Base-by-base conservation (phyloP, 2,329 filamentous ascomycete genomes). In the Cercospora sp. region DNA sequence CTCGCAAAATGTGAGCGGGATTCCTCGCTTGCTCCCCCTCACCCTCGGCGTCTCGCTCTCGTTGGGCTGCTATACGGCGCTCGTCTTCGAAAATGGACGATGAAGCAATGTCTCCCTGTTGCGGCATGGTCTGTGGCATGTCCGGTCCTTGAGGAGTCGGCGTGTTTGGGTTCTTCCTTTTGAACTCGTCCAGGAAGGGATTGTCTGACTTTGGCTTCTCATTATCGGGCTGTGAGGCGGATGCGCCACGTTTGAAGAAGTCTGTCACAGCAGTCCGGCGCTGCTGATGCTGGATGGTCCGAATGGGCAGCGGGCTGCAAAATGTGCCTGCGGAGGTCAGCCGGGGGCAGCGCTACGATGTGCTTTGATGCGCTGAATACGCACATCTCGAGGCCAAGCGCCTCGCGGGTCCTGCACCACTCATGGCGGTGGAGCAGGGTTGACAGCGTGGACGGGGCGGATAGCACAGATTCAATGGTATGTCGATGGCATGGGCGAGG, bases 121-220 rank as follows among this genome's bases (percentile, higher is more conserved):
- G 40, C 30, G 77, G 79, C 28, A 70, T 67, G 28, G 74, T 63
- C 42, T 63, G 63, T 28, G 63, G 62, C 58, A 63, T 57, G 1
- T 64, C 33, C 60, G 58, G 69, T 48, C 18, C 23, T 42, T 42
- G 16, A 53, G 45, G 28, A 8, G 57, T 16, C 28, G 64, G 61
- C 28, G 64, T 63, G 13, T 67, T 51, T 18, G 71, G 63, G 40
- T 75, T 72, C 18, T 82, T 80, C 65, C 73, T 76, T 68, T 78
- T 77, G 73, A 80, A 85, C 63, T 90, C 85, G 67, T 90, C 87
- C 73, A 91, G 87, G 73, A 92, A 84, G 64, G 87, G 89, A 73
- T 88, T 84, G 59, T 75, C 48, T 28, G 48, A 57, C 16, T 13
- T n/a, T 7, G 48, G 31, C 13, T 20, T 10, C 10, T 64, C 62